phyloP scores from a whole-genome alignment of 768 basidiomycete species.

The Amanita pallidorosea region DNA sequence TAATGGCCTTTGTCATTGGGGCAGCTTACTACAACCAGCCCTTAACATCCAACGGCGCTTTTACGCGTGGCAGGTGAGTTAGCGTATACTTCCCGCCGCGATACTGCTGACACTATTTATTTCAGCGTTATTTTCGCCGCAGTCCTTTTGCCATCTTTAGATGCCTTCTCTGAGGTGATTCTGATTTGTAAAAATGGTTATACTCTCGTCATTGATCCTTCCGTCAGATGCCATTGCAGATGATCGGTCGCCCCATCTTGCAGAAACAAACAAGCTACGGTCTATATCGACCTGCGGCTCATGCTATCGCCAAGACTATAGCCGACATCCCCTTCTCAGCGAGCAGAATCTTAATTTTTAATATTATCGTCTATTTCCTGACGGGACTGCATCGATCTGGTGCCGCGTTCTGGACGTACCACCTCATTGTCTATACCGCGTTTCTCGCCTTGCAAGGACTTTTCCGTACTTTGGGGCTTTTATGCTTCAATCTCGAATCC shows the following conservation, averaged over 20 bases:
- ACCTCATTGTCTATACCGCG: slow-evolving; percentile 52
- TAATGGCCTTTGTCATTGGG: slow-evolving; percentile 58
- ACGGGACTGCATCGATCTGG: slow-evolving; percentile 33
- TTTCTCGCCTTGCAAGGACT: slow-evolving; percentile 75
- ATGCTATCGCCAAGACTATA: slow-evolving; percentile 55
- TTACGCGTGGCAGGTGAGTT: slow-evolving; percentile 64
- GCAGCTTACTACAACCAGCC: slow-evolving; percentile 68
- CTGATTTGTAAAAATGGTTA: slow-evolving; percentile 1
- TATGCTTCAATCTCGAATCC: slow-evolving; percentile 34
- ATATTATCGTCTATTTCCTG: slow-evolving; percentile 65
- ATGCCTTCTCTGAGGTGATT: slow-evolving; percentile 61
- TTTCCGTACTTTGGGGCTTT: slow-evolving; percentile 63
- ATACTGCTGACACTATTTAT: not conserved
- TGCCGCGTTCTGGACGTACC: slow-evolving; percentile 43
- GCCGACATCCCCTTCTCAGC: slow-evolving; percentile 65
- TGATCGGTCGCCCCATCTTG: slow-evolving; percentile 71
- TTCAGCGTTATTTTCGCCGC: slow-evolving; percentile 61
- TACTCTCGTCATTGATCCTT: not conserved
- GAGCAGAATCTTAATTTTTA: slow-evolving; percentile 43
- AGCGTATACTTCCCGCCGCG: not conserved
- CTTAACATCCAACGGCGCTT: slow-evolving; percentile 65
- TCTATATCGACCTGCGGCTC: slow-evolving; percentile 56
- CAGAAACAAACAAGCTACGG: slow-evolving; percentile 58
- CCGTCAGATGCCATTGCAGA: slow-evolving; percentile 56
- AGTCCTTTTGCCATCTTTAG: slow-evolving; percentile 55